A percentile compares a stretch with the other conserved stretches of the same genome.
Conservation (phyloP, 2,329 filamentous ascomycete genomes). For the Alternaria dauci region DNA sequence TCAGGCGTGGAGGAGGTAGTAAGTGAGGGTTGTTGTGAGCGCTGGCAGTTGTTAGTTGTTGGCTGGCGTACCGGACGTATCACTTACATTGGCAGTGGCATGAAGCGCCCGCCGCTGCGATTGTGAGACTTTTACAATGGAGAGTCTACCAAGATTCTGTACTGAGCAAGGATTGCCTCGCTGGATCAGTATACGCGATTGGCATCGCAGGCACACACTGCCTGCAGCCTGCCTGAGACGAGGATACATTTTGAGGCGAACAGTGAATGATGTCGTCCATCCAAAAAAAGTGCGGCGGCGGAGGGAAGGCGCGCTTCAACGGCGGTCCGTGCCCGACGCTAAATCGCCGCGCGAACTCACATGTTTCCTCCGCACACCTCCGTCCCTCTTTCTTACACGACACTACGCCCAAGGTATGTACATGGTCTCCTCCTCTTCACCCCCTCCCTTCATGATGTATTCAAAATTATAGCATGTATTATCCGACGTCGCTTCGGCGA, state of each 20-base stretch:
- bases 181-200: slow-evolving; percentile 30
- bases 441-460: slow-evolving; percentile 44
- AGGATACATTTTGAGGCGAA: slow-evolving; percentile 26
- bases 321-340: slow-evolving; percentile 14
- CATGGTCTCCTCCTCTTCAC: not conserved
- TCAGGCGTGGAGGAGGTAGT: slow-evolving; percentile 12
- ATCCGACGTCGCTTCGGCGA: slow-evolving; percentile 51
- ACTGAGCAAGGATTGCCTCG: slow-evolving; percentile 7
- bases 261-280: slow-evolving; percentile 18
- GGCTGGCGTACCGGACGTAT: not conserved
- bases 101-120: slow-evolving; percentile 34
- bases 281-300: slow-evolving; percentile 5
- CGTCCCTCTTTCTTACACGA: slow-evolving; percentile 19
- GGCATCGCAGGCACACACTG: slow-evolving; percentile 37
- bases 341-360: slow-evolving; percentile 29
- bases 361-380: slow-evolving; percentile 21
- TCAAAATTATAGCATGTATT: slow-evolving; percentile 60
- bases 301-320: slow-evolving; percentile 24
- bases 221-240: slow-evolving; percentile 20
- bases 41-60: slow-evolving; percentile 28
- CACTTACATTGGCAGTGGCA: slow-evolving; percentile 28
- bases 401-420: slow-evolving; percentile 29
- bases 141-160: slow-evolving; percentile 9
- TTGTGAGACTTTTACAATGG: slow-evolving; percentile 17
- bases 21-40: slow-evolving; percentile 16